phyloP scores from a whole-genome alignment of 2,329 filamentous ascomycete genomes.

The Plenodomus lindquistii region DNA sequence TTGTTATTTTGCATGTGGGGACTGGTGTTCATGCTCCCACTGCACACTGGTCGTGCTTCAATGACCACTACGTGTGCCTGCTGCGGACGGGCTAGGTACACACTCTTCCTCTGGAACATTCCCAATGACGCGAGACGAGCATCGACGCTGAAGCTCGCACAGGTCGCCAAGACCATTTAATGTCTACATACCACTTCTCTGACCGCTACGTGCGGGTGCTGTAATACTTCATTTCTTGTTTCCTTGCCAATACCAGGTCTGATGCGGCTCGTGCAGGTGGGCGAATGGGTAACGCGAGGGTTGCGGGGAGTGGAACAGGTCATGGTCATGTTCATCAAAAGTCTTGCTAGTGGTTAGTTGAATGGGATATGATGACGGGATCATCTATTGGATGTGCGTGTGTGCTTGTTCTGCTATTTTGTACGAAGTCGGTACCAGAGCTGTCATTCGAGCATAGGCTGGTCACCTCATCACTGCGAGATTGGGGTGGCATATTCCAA shows the following conservation, averaged over 20 bases:
- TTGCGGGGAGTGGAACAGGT: constrained; percentile 4
- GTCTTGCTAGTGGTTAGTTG: constrained; percentile 8
- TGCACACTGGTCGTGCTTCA: background rate
- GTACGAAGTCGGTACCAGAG: background rate
- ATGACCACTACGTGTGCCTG: constrained; percentile 1
- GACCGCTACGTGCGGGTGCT: constrained; percentile 10
- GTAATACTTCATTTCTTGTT: constrained; percentile 31
- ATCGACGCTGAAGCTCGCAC: constrained; percentile 28
- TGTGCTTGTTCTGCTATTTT: background rate
- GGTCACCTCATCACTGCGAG: background rate
- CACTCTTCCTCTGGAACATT: constrained; percentile 8
- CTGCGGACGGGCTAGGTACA: constrained; percentile 12
- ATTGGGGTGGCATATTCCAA: too few species aligned
- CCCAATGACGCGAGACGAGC: constrained; percentile 17
- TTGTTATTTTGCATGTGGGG: constrained; percentile 11
- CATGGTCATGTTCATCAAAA: constrained; percentile 17
- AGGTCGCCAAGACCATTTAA: constrained; percentile 38
- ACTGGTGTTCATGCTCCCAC: constrained; percentile 5
- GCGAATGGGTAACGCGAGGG: constrained; percentile 5
- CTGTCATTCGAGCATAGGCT: background rate
- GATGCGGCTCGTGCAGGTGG: constrained; percentile 6
- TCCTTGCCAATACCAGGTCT: constrained; percentile 27
- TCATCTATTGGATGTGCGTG: background rate
- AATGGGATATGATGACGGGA: constrained; percentile 8
- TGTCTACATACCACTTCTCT: constrained; percentile 39